Evolutionary conservation across 352 stramenopile genomes (phyloP), one percentile per base, ranked within the genome.

Genomic region (Phytophthora brassicae): DNA sequence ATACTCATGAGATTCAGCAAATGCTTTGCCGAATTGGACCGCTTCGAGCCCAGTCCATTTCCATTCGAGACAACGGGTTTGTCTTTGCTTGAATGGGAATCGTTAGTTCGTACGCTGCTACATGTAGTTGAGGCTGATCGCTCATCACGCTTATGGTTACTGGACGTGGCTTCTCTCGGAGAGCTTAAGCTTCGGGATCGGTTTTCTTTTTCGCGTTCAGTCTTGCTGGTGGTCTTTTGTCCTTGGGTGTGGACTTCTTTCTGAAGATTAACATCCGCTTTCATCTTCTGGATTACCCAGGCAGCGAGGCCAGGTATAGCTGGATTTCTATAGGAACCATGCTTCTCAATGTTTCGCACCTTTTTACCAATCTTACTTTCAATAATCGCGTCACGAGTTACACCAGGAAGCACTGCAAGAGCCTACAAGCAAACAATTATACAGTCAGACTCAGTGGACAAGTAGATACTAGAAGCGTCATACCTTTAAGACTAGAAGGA

Each of bases 401-500:
- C 61, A 2, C 75, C 77, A 39, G 83, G 83, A 16, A 92, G 52
- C 6, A 86, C 74, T 13, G 70, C 63, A n/a, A 92, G 70, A 5
- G 77, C 51, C 80, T 91, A 26, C 16, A 36, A 23, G 46, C 20
- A 50, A 45, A 50, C 1, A 16, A 26, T 3, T 49, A 12, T 17
- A 31, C 13, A 50, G 41, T 61, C 23, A 63, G 31, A 11, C 5
- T 60, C 12, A 19, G 26, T 4, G 22, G 63, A n/a, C 33, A 4
- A 29, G 7, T 61, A 24, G 26, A 31, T 7, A 38, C 26, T n/a
- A 44, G 3, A 39, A 20, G 13, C 19, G 26, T 4, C 16, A 43
- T 59, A 89, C 83, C 72, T 92, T 92, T 2, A 92, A 48, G 16
- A 89, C 64, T 1, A 86, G 69, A 12, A 90, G 56, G 23, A 92